Conservation (phyloP, 2,329 filamentous ascomycete genomes). For the Scytalidium sp. region DNA sequence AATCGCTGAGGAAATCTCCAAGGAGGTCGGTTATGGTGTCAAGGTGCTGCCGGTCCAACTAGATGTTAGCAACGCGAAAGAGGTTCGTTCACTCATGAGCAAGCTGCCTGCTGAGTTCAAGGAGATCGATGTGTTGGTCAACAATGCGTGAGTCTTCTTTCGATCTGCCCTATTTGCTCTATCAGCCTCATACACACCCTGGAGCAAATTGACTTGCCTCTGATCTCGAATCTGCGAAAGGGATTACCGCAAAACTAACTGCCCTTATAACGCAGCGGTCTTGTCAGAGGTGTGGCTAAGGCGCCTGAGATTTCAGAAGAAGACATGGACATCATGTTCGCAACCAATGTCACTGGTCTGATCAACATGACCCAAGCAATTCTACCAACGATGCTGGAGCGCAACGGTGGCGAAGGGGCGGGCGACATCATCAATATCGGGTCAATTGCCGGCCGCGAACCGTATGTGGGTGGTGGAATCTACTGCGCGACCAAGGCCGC, state of each 20-base stretch:
- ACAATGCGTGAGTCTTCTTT: conserved; percentile 74
- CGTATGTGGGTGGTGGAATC: conserved; percentile 78
- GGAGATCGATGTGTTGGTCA: conserved; percentile 81
- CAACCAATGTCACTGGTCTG: conserved; percentile 86
- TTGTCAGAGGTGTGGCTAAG: conserved; percentile 81
- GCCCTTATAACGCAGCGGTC: conserved; percentile 51
- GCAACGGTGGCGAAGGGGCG: conserved; percentile 58
- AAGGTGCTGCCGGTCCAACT: conserved; percentile 77
- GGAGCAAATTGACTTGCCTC: background rate
- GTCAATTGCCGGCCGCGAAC: conserved; percentile 80
- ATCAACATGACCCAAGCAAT: conserved; percentile 94
- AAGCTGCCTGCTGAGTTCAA: conserved; percentile 74
- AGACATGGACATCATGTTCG: conserved; percentile 82
- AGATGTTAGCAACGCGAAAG: conserved; percentile 74
- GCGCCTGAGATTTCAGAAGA: conserved; percentile 76
- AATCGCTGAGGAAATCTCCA: conserved; percentile 69
- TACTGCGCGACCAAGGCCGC: conserved; percentile 91
- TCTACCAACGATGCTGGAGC: conserved; percentile 71
- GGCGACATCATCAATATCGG: conserved; percentile 95
- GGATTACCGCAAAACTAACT: background rate
- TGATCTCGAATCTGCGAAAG: background rate
- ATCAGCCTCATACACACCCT: background rate
- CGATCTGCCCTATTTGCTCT: conserved; percentile 4
- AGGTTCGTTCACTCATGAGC: conserved; percentile 68
- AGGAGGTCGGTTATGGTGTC: conserved; percentile 72